Evolutionary conservation across 192 early-diverging fungal genomes (phyloP).

Genomic region (Coemansia sp.): DNA sequence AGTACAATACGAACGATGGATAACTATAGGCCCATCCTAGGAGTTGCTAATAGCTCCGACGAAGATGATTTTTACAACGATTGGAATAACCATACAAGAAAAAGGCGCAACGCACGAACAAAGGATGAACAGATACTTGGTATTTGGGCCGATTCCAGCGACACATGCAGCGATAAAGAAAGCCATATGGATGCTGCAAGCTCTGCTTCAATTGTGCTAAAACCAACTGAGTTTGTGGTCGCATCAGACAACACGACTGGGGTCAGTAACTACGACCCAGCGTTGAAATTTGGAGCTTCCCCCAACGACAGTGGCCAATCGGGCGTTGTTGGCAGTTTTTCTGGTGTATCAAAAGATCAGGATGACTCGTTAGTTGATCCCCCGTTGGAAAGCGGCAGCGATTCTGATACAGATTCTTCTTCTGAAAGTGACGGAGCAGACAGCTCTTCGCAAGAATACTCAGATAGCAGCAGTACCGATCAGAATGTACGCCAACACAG

Average conservation of each 20-base stretch:
- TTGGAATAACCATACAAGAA: not conserved
- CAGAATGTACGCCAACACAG: not conserved
- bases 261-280: not conserved
- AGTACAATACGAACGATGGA: not conserved
- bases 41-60: constrained; percentile 37
- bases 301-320: not conserved
- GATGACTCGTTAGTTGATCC: not conserved
- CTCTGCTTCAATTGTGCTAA: not conserved
- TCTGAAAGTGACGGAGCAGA: constrained; percentile 13
- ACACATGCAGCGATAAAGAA: not conserved
- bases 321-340: too few species aligned
- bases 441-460: not conserved
- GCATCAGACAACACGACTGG: not conserved
- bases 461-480: not conserved
- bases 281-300: not conserved
- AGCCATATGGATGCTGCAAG: not conserved
- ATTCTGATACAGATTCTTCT: not conserved
- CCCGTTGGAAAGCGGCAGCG: not conserved
- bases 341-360: not conserved
- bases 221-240: constrained; percentile 30
- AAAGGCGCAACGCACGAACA: constrained; percentile 3
- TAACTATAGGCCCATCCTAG: constrained; percentile 13
- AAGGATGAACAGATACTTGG: constrained; percentile 45
- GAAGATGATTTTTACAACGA: constrained; percentile 11
- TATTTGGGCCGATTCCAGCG: constrained; percentile 29